These are phyloP conservation scores for Phytopythium sindhum DNA, from an alignment of 352 stramenopile species.

Conservation along the genomic window DNA sequence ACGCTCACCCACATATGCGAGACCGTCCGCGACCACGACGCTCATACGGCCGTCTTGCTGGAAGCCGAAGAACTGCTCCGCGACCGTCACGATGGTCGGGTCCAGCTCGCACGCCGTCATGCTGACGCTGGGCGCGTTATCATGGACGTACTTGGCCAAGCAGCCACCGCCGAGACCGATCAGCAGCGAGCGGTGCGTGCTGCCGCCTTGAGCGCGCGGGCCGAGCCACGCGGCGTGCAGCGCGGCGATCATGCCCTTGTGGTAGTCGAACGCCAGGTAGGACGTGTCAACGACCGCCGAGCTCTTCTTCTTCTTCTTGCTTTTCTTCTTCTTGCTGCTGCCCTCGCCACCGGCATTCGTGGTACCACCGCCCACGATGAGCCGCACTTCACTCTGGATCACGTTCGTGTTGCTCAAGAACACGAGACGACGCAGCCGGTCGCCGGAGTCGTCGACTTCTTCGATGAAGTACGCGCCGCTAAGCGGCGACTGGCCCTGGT, in stretches of 20 bases:
- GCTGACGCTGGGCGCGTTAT: conserved; percentile 41
- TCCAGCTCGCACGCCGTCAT: conserved; percentile 72
- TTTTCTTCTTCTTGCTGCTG: conserved; percentile 64
- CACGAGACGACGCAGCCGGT: conserved; percentile 57
- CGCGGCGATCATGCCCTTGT: conserved; percentile 68
- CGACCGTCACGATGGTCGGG: conserved; percentile 49
- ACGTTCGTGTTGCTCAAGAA: conserved; percentile 72
- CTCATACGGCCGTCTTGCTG: conserved; percentile 33
- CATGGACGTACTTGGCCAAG: conserved; percentile 62
- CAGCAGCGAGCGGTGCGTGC: conserved; percentile 36
- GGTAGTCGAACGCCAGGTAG: conserved; percentile 76
- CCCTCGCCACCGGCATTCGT: conserved; percentile 27
- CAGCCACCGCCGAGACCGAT: conserved; percentile 72
- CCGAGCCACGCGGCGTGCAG: conserved; percentile 41
- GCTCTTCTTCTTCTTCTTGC: conserved; percentile 52
- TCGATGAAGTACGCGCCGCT: conserved; percentile 74
- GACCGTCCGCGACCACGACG: conserved; percentile 45
- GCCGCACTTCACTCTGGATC: conserved; percentile 73
- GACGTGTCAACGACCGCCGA: conserved; percentile 38
- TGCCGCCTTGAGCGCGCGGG: background rate
- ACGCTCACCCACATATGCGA: conserved; percentile 30
- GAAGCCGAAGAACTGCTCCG: conserved; percentile 73
- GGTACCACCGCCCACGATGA: conserved; percentile 19
- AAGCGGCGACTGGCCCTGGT: conserved; percentile 38
- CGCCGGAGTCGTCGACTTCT: conserved; percentile 48